A percentile compares a stretch with the other conserved stretches of the same genome.
These are phyloP conservation scores for Sclerotinia minor DNA, from an alignment of 2,329 filamentous ascomycete species.

Conservation along the genomic window DNA sequence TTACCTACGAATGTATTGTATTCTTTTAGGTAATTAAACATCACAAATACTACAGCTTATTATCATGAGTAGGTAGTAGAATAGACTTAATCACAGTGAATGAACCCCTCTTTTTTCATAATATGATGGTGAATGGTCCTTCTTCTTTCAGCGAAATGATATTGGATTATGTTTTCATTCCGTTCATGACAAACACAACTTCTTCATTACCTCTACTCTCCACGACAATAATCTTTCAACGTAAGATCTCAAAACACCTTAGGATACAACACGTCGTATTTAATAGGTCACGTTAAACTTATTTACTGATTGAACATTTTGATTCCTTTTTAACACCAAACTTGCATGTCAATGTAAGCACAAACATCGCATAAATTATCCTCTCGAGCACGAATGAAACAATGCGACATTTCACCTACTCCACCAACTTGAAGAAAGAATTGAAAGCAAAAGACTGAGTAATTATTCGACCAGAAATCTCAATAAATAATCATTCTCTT, in stretches of 20 bases:
- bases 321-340: neutral
- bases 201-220: neutral
- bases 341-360: neutral
- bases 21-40: neutral
- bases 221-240: no score
- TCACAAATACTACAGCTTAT: neutral
- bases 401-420: slow-evolving; percentile 36
- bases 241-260: neutral
- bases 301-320: neutral
- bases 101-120: neutral
- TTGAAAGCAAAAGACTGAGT: slow-evolving; percentile 89
- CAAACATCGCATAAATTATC: neutral
- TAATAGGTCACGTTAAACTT: neutral
- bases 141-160: neutral
- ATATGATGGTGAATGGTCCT: neutral
- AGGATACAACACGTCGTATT: neutral
- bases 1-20: neutral
- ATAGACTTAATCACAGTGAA: no score
- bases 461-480: slow-evolving; percentile 59
- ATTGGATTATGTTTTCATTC: neutral
- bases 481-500: slow-evolving; percentile 58
- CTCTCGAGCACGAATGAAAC: neutral
- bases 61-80: no score
- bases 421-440: slow-evolving; percentile 42
- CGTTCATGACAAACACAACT: neutral